Conservation (phyloP, 257 asterid species). For the Solanum ahanhuiri region DNA sequence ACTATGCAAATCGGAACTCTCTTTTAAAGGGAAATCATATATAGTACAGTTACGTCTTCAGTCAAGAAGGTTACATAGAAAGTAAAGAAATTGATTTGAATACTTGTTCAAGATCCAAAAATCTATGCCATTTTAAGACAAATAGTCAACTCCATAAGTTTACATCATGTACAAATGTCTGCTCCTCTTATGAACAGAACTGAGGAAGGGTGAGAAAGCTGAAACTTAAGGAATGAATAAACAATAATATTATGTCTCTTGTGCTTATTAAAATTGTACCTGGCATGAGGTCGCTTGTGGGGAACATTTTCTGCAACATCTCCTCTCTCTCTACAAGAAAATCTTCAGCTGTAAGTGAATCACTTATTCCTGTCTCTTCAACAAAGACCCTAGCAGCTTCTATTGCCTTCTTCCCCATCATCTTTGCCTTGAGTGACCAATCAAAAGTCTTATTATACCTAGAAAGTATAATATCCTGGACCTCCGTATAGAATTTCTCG, state of each 20-base stretch:
- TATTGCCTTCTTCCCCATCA: slow-evolving; percentile 98
- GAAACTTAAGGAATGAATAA: not conserved
- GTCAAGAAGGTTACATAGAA: not conserved
- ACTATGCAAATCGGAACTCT: not conserved
- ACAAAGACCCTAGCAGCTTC: slow-evolving; percentile 92
- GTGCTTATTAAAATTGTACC: slow-evolving; percentile 22
- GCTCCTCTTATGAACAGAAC: not conserved
- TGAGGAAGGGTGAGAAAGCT: not conserved
- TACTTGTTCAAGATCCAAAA: not conserved
- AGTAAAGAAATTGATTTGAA: not conserved
- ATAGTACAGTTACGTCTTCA: not conserved
- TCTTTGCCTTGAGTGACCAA: slow-evolving; percentile 90
- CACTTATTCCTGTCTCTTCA: slow-evolving; percentile 71
- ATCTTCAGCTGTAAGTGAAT: slow-evolving; percentile 71
- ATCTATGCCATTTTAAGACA: not conserved
- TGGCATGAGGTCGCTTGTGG: slow-evolving; percentile 90
- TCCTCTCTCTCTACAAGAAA: slow-evolving; percentile 89
- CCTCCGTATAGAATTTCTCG: slow-evolving; percentile 83
- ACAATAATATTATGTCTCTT: not conserved
- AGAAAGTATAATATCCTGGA: slow-evolving; percentile 78
- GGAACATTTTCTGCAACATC: slow-evolving; percentile 61
- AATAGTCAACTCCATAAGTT: not conserved
- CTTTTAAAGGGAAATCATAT: not conserved
- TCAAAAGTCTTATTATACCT: slow-evolving; percentile 85
- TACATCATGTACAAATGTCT: not conserved